Evolutionary conservation across 164 flowering plant species (phyloP).

Genomic region (Pachysandra terminalis): DNA sequence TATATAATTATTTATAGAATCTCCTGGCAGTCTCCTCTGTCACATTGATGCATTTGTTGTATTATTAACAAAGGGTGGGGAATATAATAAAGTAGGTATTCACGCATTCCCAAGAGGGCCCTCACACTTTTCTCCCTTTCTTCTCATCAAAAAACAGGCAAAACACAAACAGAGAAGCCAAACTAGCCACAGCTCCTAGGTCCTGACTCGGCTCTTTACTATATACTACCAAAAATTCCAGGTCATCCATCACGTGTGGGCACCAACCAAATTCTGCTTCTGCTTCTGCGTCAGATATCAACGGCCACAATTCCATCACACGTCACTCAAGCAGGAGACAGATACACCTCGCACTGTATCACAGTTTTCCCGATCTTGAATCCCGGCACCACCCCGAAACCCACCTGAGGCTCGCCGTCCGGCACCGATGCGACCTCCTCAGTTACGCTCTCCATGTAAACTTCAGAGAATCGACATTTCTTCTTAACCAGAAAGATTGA

Average conservation of each 20-base stretch:
- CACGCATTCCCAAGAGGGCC: no score
- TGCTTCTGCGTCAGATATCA: background rate
- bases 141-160: no score
- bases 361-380: slow-evolving; percentile 22
- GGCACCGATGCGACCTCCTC: slow-evolving; percentile 25
- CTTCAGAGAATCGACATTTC: slow-evolving; percentile 64
- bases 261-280: background rate
- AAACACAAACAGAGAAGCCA: no score
- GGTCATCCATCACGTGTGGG: background rate
- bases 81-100: no score
- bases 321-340: background rate
- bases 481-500: slow-evolving; percentile 49
- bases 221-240: background rate
- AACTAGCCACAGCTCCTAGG: no score
- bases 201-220: no score
- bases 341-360: background rate
- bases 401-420: slow-evolving; percentile 30
- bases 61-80: no score
- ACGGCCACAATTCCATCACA: background rate
- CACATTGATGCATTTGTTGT: no score
- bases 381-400: slow-evolving; percentile 83
- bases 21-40: no score
- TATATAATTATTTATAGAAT: no score
- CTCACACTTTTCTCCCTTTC: no score
- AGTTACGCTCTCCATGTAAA: slow-evolving; percentile 70